These are phyloP conservation scores for Gossypium ekmanianum DNA, from an alignment of 345 rosid genomes.

Conservation along the genomic window DNA sequence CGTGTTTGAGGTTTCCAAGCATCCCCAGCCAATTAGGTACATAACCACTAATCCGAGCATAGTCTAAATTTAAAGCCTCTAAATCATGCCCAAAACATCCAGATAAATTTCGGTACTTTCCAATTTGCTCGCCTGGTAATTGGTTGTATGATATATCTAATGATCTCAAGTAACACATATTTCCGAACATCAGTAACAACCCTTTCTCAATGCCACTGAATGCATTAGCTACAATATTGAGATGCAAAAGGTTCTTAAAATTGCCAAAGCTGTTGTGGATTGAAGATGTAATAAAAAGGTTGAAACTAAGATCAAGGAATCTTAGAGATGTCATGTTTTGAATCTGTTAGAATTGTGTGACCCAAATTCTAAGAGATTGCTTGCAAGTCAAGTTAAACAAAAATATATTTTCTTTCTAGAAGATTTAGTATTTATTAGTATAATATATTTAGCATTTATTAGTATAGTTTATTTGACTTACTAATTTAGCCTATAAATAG, in stretches of 20 bases:
- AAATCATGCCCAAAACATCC: conserved; percentile 14
- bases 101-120: conserved; percentile 12
- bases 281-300: background rate
- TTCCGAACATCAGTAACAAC: conserved; percentile 8
- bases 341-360: background rate
- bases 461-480: too few relatives aligned
- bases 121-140: conserved; percentile 9
- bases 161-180: conserved; percentile 14
- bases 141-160: conserved; percentile 15
- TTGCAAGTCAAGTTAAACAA: too few relatives aligned
- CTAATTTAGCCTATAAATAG: too few relatives aligned
- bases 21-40: background rate
- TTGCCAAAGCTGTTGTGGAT: conserved; percentile 10
- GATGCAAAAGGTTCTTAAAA: conserved; percentile 3
- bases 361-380: too few relatives aligned
- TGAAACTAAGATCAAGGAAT: background rate
- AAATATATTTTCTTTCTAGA: too few relatives aligned
- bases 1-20: background rate
- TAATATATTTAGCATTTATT: too few relatives aligned
- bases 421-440: too few relatives aligned
- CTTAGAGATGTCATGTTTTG: background rate
- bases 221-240: background rate
- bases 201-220: conserved; percentile 5
- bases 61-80: conserved; percentile 7
- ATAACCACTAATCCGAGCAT: background rate